phyloP scores from a whole-genome alignment of 73 alveolate genomes.

The Durusdinium trenchii region DNA sequence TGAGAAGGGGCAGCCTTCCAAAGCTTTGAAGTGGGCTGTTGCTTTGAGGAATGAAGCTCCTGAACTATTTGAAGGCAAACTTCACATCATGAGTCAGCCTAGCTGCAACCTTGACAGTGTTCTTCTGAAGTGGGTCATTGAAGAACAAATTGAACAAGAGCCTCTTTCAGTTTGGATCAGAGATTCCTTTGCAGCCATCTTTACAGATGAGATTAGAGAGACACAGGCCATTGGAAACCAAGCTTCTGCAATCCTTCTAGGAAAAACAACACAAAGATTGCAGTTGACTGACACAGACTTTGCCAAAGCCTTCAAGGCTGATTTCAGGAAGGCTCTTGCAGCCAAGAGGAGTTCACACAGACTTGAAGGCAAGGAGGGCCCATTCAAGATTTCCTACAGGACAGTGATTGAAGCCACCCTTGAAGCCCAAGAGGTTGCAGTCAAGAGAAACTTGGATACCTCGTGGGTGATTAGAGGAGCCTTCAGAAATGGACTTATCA shows the following conservation, averaged over 20 bases:
- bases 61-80: not conserved
- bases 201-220: not conserved
- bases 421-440: too few relatives aligned
- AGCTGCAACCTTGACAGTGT: not conserved
- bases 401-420: too few relatives aligned
- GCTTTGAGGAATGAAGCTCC: not conserved
- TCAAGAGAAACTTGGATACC: too few relatives aligned
- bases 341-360: not conserved
- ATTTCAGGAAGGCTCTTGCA: not conserved
- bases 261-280: not conserved
- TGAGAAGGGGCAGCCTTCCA: not conserved
- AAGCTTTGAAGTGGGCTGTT: not conserved
- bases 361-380: too few relatives aligned
- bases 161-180: not conserved
- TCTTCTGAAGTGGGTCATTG: not conserved
- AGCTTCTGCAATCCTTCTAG: not conserved
- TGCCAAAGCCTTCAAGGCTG: slow-evolving; percentile 8
- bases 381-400: too few relatives aligned
- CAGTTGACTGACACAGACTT: slow-evolving; percentile 46
- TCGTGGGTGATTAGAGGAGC: slow-evolving; percentile 39
- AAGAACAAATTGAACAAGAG: not conserved
- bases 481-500: slow-evolving; percentile 17
- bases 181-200: not conserved
- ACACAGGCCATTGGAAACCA: not conserved
- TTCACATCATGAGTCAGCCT: slow-evolving; percentile 37